These are phyloP conservation scores for Neonectria ditissima DNA, from an alignment of 2,329 filamentous ascomycete species.

Conservation along the genomic window DNA sequence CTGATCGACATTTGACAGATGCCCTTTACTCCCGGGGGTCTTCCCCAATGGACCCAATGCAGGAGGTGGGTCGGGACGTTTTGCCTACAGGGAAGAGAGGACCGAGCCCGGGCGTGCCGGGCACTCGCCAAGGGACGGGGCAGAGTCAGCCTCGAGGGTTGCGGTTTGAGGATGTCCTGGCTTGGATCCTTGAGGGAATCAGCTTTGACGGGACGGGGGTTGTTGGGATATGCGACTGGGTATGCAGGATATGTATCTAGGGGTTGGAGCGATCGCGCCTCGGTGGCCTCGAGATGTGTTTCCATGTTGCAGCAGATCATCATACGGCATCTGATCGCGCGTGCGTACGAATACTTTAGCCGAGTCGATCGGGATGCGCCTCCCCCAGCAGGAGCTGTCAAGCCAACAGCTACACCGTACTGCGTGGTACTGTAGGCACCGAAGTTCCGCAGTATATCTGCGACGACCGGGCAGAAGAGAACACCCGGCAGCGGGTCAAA, in stretches of 20 bases:
- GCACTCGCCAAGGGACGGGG: conserved; percentile 5
- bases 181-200: conserved; percentile 10
- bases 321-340: conserved; percentile 1
- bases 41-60: conserved; percentile 18
- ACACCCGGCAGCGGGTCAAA: conserved; percentile 2
- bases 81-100: conserved; percentile 16
- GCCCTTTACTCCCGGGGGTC: conserved; percentile 13
- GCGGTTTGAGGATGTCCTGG: background rate
- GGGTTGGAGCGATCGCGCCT: conserved; percentile 13
- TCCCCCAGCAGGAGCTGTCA: conserved; percentile 4
- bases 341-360: background rate
- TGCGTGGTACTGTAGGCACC: too few species aligned
- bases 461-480: conserved; percentile 9
- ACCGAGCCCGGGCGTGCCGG: conserved; percentile 20
- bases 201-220: conserved; percentile 8
- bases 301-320: conserved; percentile 12
- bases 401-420: background rate
- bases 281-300: conserved; percentile 1
- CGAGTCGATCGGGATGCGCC: conserved; percentile 1
- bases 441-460: conserved; percentile 3
- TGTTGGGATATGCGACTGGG: conserved; percentile 5
- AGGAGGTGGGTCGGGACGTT: conserved; percentile 15
- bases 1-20: conserved; percentile 28
- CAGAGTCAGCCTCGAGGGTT: conserved; percentile 18
- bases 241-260: conserved; percentile 11